Evolutionary conservation across 345 rosid genomes (phyloP).

Genomic region (Erucastrum elatum): DNA sequence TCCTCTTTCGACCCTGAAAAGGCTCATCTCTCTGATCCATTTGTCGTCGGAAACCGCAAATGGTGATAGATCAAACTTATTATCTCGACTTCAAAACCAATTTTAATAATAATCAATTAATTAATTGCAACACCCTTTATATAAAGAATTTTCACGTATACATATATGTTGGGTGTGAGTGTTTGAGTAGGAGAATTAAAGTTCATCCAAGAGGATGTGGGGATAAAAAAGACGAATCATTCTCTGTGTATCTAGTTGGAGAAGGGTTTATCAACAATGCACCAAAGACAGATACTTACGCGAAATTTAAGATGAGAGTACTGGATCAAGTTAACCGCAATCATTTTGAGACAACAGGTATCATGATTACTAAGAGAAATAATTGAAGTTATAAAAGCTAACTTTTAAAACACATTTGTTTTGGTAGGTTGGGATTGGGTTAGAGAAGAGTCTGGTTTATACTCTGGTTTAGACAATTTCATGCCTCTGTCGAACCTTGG

Average conservation of each 20-base stretch:
- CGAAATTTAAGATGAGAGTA: conserved; percentile 14
- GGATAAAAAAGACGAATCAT: neutral
- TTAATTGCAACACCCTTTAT: neutral
- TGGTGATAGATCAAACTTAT: conserved; percentile 4
- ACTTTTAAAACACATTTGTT: neutral
- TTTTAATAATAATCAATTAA: too few species aligned
- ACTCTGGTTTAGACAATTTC: neutral
- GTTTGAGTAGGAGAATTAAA: conserved; percentile 14
- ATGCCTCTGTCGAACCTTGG: conserved; percentile 21
- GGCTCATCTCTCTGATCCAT: neutral
- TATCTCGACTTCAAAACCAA: too few species aligned
- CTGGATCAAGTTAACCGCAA: conserved; percentile 11
- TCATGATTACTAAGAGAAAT: neutral
- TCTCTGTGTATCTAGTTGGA: conserved; percentile 23
- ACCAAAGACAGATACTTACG: neutral
- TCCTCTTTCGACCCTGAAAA: conserved; percentile 10
- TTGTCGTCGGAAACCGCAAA: conserved; percentile 31
- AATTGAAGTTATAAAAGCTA: neutral
- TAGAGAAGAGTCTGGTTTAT: neutral
- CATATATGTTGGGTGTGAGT: neutral
- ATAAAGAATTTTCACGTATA: neutral
- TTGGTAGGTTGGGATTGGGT: neutral
- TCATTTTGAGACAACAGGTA: conserved; percentile 8
- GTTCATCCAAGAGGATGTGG: conserved; percentile 21
- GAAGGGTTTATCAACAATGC: conserved; percentile 23